Base-by-base conservation (phyloP, 768 basidiomycete species). In the Mycena metata region DNA sequence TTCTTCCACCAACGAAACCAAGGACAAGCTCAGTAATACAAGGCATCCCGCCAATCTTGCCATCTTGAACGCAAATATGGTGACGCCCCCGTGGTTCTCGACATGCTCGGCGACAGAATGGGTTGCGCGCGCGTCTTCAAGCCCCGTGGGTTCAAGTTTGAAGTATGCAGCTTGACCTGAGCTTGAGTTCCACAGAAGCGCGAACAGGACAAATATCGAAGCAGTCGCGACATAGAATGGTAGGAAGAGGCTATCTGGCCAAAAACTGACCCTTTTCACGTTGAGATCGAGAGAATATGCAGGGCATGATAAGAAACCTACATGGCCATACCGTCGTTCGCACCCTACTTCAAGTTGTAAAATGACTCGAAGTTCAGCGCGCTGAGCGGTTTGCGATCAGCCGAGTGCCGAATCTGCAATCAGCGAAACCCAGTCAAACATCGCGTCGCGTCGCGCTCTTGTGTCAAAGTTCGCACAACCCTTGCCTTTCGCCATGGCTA, bases 41-140 rank as follows among this genome's bases (percentile, higher is more conserved):
- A 77, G 61, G 66, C 74, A 75, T 7, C 72, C 71, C 5, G 67
- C 45, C 19, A 76, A 64, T 56, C 76, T 69, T 35, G 74, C 74
- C 2, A 69, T 26, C 33, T 73, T 73, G 69, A 72, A 74, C 24
- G 56, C 69, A 49, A 72, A 77, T 43, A 78, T 75, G 45, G 66
- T 62, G 12, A 41, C 26, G n/a, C 75, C 76, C 5, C 76, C 76
- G 57, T 74, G 73, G 11, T 52, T 43, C 16, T 60, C 54, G 23
- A 77, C 50, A 59, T 70, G 69, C 4, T n/a, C 46, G 8, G 54
- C 36, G 23, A 65, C n/a, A 0, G 70, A 68, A 21, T 33, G 41
- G 15, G 59, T 19, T 42, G 33, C 54, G 2, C 49, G 30, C 35
- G 54, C 19, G 24, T 42, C 10, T 26, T 66, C 49, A 24, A 50